Evolutionary conservation across 202 grass and related monocot species (phyloP).

Genomic region (Saccharum hybrid): DNA sequence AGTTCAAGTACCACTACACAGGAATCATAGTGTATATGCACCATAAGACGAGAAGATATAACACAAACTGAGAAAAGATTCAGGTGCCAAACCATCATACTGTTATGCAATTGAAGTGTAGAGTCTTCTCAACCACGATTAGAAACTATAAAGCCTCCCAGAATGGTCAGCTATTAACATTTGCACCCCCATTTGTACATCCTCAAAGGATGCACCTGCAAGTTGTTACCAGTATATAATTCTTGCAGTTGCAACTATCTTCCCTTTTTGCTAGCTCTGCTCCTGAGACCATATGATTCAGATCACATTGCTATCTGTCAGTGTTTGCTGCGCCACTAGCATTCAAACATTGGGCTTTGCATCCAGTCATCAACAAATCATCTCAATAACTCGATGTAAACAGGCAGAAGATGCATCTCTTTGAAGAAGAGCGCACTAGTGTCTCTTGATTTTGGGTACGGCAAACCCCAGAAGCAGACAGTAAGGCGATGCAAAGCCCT

Average conservation of each 20-base stretch:
- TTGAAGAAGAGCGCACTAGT: not conserved
- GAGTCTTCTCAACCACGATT: not conserved
- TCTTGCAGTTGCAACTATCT: slow-evolving; percentile 22
- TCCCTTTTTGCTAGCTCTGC: not conserved
- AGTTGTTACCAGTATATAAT: not conserved
- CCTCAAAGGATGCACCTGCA: not conserved
- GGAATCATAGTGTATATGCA: slow-evolving; percentile 25
- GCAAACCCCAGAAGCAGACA: not conserved
- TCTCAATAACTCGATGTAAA: slow-evolving; percentile 8
- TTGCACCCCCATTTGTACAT: not conserved
- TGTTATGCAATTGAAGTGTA: not conserved
- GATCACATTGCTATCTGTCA: not conserved
- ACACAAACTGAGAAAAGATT: not conserved
- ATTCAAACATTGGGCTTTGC: not conserved
- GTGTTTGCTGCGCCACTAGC: not conserved
- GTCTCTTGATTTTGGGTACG: not conserved
- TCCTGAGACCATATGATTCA: not conserved
- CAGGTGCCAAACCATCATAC: not conserved
- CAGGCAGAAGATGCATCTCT: not conserved
- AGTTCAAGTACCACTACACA: slow-evolving; percentile 30
- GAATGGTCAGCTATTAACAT: not conserved
- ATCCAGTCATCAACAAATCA: not conserved
- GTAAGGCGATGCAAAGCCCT: slow-evolving; percentile 27
- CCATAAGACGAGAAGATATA: slow-evolving; percentile 27
- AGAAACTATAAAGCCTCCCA: slow-evolving; percentile 15